These are phyloP conservation scores for Linnemannia hyalina DNA, from an alignment of 192 early-diverging fungal genomes.

Conservation along the genomic window DNA sequence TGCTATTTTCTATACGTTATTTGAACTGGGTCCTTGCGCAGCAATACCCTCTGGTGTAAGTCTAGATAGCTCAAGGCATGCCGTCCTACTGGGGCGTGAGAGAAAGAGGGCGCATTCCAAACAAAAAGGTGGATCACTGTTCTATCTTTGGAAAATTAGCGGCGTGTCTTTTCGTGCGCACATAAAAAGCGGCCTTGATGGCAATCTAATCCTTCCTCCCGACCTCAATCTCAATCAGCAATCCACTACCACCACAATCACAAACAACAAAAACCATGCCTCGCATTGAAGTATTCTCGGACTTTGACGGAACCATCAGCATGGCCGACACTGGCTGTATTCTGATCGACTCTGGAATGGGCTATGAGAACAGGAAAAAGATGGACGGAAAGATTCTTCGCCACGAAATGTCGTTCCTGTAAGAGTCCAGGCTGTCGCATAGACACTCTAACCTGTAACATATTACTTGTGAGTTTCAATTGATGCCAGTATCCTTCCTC, in stretches of 20 bases:
- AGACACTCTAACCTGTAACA: too few relatives aligned
- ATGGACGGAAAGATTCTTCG: constrained; percentile 59
- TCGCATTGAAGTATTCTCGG: constrained; percentile 64
- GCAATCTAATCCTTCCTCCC: background rate
- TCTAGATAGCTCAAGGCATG: background rate
- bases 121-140: background rate
- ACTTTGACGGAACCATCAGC: constrained; percentile 69
- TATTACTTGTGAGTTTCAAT: too few relatives aligned
- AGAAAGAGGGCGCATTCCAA: background rate
- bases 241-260: background rate
- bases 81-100: background rate
- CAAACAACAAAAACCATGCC: constrained; percentile 28
- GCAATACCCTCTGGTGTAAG: too few relatives aligned
- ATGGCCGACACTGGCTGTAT: constrained; percentile 64
- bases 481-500: too few relatives aligned
- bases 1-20: background rate
- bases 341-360: constrained; percentile 64
- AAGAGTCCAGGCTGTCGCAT: background rate
- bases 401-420: constrained; percentile 61
- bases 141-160: background rate
- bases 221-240: background rate
- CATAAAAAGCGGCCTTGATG: background rate
- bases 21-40: background rate
- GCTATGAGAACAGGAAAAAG: constrained; percentile 50
- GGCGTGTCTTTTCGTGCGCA: background rate